phyloP scores from a whole-genome alignment of 768 basidiomycete species.

The Udeniomyces megalosporus region DNA sequence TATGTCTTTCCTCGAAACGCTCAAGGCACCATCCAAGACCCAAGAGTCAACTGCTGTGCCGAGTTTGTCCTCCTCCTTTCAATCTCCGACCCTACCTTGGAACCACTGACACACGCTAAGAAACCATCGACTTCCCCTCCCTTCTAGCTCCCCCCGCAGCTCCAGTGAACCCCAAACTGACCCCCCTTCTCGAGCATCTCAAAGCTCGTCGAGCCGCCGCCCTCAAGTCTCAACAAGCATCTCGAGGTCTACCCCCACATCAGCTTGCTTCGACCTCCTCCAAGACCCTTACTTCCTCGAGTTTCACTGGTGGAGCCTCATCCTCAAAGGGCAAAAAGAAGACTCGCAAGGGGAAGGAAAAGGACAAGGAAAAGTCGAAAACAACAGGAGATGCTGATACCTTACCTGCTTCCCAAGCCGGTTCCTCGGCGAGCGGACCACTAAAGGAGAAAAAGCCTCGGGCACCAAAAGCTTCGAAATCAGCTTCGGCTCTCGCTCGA shows the following conservation, averaged over 20 bases:
- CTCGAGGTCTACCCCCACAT: too few species aligned
- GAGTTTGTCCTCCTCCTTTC: slow-evolving; percentile 25
- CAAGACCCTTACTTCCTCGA: too few species aligned
- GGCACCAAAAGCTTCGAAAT: too few species aligned
- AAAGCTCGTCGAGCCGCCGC: slow-evolving; percentile 51
- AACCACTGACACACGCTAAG: not conserved
- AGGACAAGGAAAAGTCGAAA: not conserved
- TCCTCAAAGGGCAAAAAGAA: not conserved
- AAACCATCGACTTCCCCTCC: slow-evolving; percentile 30
- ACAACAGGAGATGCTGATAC: not conserved
- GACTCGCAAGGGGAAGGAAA: not conserved
- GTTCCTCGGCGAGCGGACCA: not conserved
- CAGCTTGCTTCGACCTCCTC: too few species aligned
- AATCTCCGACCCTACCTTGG: not conserved
- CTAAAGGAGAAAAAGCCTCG: not conserved
- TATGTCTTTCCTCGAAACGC: slow-evolving; percentile 48
- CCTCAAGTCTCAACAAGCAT: not conserved
- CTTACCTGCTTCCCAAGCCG: not conserved
- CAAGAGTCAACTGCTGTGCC: too few species aligned
- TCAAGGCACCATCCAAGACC: slow-evolving; percentile 40
- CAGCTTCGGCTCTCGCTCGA: too few species aligned
- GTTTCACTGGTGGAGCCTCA: not conserved
- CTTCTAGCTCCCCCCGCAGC: slow-evolving; percentile 84
- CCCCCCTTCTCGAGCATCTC: slow-evolving; percentile 82
- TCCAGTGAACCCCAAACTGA: slow-evolving; percentile 76